Evolutionary conservation across 495 filamentous ascomycete genomes (phyloP), one percentile per base, ranked within the genome.

Genomic region (Acidomyces sp.): DNA sequence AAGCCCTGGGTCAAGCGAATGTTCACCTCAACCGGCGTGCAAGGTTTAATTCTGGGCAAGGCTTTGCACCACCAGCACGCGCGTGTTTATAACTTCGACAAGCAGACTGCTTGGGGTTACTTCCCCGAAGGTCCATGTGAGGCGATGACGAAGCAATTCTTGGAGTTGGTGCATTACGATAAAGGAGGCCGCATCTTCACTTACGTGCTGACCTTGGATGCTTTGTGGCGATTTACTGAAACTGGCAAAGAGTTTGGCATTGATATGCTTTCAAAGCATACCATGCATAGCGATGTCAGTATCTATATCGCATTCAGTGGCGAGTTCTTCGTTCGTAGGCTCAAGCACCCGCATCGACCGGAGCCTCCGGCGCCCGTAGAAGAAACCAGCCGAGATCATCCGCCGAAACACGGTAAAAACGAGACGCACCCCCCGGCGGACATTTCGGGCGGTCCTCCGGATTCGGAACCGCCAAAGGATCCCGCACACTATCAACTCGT

Each of bases 241-340:
- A 96, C 88, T 0, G 87, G 87, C 6, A 85, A 87, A 44, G 85
- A 94, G 55, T 93, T 95, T 41, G 83, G 86, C 21, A 83, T 96
- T 41, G 87, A 95, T 54, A 58, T 96, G 43, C 61, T 96, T 41
- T 81, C 75, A 51, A 96, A 96, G 56, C 88, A 96, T 57, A 92
- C 82, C 22, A 86, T 96, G 80, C 88, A 96, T 54, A 85, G 80
- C 54, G 77, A 93, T 60, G 85, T 92, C 3, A 78, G 77, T 12
- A 79, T 80, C 15, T 92, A 93, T 56, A 80, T 96, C 43, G 86
- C 86, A 2, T 94, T 78, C 56, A 79, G 79, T 3, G 88, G 88
- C 12, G 88, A 96, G 58, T 96, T 96, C 58, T 92, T 93, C 57
- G 68, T 96, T 41, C 72, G 85, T 3, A 74, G 78, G 11, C 58